A percentile compares a stretch with the other conserved stretches of the same genome.
Conservation (phyloP, 805 yeast species). For the Lachancea mirantina region DNA sequence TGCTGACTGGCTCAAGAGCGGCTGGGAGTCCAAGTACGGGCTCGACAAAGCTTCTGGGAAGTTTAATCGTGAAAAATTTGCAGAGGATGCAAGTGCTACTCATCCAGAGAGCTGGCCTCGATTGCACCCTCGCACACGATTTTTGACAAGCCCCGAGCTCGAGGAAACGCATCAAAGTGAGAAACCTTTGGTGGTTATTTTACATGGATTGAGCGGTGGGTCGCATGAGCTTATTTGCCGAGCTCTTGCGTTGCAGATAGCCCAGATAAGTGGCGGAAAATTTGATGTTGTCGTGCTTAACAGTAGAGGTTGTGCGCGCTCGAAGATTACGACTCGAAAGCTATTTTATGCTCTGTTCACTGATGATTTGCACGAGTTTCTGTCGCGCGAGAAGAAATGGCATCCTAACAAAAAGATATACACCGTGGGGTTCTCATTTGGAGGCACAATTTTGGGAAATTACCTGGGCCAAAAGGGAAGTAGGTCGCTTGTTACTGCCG, state of each 20-base stretch:
- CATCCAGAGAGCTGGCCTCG: slow-evolving; percentile 49
- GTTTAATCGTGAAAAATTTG: slow-evolving; percentile 25
- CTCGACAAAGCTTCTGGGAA: slow-evolving; percentile 10
- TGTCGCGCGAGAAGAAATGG: slow-evolving; percentile 41
- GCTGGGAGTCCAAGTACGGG: slow-evolving; percentile 21
- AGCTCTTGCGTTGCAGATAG: slow-evolving; percentile 41
- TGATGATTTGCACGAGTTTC: slow-evolving; percentile 55
- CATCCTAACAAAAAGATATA: slow-evolving; percentile 61
- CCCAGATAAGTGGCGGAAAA: slow-evolving; percentile 31
- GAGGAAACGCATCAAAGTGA: slow-evolving; percentile 26
- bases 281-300: slow-evolving; percentile 60
- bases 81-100: slow-evolving; percentile 34
- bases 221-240: slow-evolving; percentile 69
- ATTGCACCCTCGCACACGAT: slow-evolving; percentile 64
- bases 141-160: slow-evolving; percentile 42
- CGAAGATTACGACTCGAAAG: slow-evolving; percentile 61
- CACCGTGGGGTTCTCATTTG: slow-evolving; percentile 64
- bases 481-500: slow-evolving; percentile 46
- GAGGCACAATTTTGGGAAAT: slow-evolving; percentile 59
- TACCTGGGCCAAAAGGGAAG: slow-evolving; percentile 63
- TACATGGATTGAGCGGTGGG: slow-evolving; percentile 77
- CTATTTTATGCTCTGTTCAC: slow-evolving; percentile 64
- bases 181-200: slow-evolving; percentile 53
- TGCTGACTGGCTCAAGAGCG: slow-evolving; percentile 54
- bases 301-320: slow-evolving; percentile 72